Conservation (phyloP, 371 early-diverging fungal genomes). For the Globomyces sp. region DNA sequence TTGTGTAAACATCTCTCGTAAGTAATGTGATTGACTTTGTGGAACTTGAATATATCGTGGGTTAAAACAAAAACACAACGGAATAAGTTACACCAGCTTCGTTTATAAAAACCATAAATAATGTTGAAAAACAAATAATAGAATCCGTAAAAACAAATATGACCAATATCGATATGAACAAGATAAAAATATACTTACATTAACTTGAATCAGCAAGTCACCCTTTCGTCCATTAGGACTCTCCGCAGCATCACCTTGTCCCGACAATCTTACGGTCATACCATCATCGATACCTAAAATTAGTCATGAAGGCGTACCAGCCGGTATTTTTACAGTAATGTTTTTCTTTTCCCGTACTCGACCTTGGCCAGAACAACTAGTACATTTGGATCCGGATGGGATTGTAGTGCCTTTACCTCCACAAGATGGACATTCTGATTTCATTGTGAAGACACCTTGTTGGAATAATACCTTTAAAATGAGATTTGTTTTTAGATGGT, state of each 20-base stretch:
- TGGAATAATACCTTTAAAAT: constrained; percentile 57
- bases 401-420: constrained; percentile 76
- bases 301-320: constrained; percentile 56
- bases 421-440: constrained; percentile 76
- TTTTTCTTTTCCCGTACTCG: constrained; percentile 66
- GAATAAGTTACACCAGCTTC: too few species aligned
- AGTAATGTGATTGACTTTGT: too few species aligned
- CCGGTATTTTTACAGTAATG: constrained; percentile 75
- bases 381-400: constrained; percentile 67
- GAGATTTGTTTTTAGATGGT: too few species aligned
- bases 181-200: constrained; percentile 39
- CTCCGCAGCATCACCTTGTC: constrained; percentile 84
- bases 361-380: constrained; percentile 77
- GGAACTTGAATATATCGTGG: neutral
- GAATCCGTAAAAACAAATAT: too few species aligned
- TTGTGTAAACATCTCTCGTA: too few species aligned
- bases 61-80: too few species aligned
- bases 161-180: too few species aligned
- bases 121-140: too few species aligned
- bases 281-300: constrained; percentile 65
- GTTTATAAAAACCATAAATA: too few species aligned
- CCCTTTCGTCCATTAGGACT: constrained; percentile 72
- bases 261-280: constrained; percentile 68
- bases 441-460: constrained; percentile 83
- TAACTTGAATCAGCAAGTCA: constrained; percentile 75